A percentile compares a stretch with the other conserved stretches of the same genome.
phyloP scores from a whole-genome alignment of 1,284 basidiomycete genomes.

The Gymnopus androsaceus region DNA sequence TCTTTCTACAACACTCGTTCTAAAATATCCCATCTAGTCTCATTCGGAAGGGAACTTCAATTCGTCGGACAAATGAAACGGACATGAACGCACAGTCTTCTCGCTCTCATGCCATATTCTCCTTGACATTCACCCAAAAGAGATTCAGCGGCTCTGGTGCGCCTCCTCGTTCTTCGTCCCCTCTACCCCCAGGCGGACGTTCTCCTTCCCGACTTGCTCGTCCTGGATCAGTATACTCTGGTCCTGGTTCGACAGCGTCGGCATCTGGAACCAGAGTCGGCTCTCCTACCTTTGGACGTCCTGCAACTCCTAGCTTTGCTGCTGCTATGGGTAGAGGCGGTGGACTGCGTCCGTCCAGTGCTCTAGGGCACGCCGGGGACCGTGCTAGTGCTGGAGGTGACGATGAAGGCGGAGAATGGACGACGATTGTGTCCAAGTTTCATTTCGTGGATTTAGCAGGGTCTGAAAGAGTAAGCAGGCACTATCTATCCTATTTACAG shows the following conservation, averaged over 20 bases:
- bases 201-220: constrained; percentile 78
- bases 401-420: constrained; percentile 78
- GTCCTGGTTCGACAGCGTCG: constrained; percentile 34
- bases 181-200: constrained; percentile 67
- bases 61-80: constrained; percentile 94
- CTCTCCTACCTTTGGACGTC: constrained; percentile 75
- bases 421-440: constrained; percentile 92
- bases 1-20: constrained; percentile 14
- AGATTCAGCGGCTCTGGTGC: constrained; percentile 68
- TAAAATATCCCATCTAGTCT: constrained; percentile 51
- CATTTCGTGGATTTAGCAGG: constrained; percentile 98
- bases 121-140: constrained; percentile 89
- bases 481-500: constrained; percentile 15
- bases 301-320: constrained; percentile 74
- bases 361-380: constrained; percentile 61
- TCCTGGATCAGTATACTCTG: constrained; percentile 69
- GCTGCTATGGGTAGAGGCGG: constrained; percentile 70
- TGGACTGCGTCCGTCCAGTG: constrained; percentile 72
- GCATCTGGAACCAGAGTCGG: constrained; percentile 50
- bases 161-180: constrained; percentile 74
- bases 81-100: constrained; percentile 99
- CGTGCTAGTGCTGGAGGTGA: constrained; percentile 46
- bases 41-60: constrained; percentile 83
- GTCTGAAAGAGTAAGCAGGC: constrained; percentile 80
- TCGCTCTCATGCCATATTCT: constrained; percentile 98